Evolutionary conservation across 106 monocot genomes (phyloP).

Genomic region (Dendrobium officinale): DNA sequence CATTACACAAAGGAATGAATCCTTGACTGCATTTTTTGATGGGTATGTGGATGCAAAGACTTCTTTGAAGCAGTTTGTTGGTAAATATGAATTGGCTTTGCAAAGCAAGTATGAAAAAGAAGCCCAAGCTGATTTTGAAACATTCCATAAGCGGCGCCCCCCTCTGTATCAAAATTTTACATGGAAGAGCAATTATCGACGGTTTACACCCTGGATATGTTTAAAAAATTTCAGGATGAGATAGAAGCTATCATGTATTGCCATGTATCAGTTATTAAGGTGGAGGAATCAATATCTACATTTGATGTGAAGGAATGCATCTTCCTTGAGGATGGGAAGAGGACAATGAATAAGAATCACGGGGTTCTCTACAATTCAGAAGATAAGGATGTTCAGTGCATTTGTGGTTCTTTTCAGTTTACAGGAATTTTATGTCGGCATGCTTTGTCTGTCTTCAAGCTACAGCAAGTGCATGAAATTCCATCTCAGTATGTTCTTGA

Average conservation of each 20-base stretch:
- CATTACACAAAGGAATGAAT: slow-evolving; percentile 28
- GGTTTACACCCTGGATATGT: slow-evolving; percentile 44
- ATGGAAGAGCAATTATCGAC: slow-evolving; percentile 66
- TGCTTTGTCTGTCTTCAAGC: slow-evolving; percentile 46
- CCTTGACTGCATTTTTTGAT: slow-evolving; percentile 42
- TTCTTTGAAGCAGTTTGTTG: slow-evolving; percentile 35
- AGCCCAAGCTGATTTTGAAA: slow-evolving; percentile 55
- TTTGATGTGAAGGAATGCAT: slow-evolving; percentile 60
- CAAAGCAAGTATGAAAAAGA: slow-evolving; percentile 56
- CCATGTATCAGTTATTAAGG: slow-evolving; percentile 29
- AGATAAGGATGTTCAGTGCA: slow-evolving; percentile 31
- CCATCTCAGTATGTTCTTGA: slow-evolving; percentile 46
- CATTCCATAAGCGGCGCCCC: slow-evolving; percentile 50
- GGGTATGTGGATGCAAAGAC: slow-evolving; percentile 46
- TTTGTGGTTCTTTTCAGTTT: slow-evolving; percentile 58
- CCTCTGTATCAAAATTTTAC: slow-evolving; percentile 43
- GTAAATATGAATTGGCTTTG: slow-evolving; percentile 54
- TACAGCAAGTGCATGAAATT: slow-evolving; percentile 51
- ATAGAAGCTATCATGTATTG: slow-evolving; percentile 63
- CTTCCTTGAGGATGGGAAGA: slow-evolving; percentile 52
- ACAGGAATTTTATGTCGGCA: slow-evolving; percentile 54
- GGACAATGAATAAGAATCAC: slow-evolving; percentile 37
- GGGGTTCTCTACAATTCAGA: slow-evolving; percentile 36
- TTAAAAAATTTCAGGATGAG: slow-evolving; percentile 66
- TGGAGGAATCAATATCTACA: slow-evolving; percentile 32